These are phyloP conservation scores for Saccharomycopsis fermentans DNA, from an alignment of 805 yeast species.

Conservation along the genomic window DNA sequence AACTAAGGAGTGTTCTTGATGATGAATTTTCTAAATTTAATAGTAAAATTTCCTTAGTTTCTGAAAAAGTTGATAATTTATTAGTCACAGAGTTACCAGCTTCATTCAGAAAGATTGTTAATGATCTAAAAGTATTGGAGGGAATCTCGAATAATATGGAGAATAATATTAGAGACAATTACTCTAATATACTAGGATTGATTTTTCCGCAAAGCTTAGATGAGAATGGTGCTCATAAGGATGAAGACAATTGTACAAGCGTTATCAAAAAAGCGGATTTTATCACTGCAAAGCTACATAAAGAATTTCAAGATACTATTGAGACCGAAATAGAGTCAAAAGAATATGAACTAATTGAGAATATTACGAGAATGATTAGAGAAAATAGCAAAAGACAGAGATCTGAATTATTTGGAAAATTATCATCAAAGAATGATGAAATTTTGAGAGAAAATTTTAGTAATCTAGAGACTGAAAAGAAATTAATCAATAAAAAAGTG, in stretches of 20 bases:
- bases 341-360: slow-evolving; percentile 12
- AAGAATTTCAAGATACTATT: slow-evolving; percentile 15
- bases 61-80: slow-evolving; percentile 12
- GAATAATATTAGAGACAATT: neutral
- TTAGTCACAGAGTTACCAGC: slow-evolving; percentile 7
- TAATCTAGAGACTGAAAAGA: neutral
- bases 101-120: neutral
- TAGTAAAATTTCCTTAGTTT: slow-evolving; percentile 12
- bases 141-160: neutral
- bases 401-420: neutral
- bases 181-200: neutral
- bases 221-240: neutral
- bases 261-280: neutral
- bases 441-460: neutral
- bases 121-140: slow-evolving; percentile 5
- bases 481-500: neutral
- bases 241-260: neutral
- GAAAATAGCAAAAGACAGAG: slow-evolving; percentile 9
- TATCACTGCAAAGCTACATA: neutral
- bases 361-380: neutral
- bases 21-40: slow-evolving; percentile 10
- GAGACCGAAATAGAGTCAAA: slow-evolving; percentile 17
- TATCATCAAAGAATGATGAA: neutral
- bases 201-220: neutral
- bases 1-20: slow-evolving; percentile 9